These are phyloP conservation scores for Bipolaris victoriae DNA, from an alignment of 2,329 filamentous ascomycete genomes.

Conservation along the genomic window DNA sequence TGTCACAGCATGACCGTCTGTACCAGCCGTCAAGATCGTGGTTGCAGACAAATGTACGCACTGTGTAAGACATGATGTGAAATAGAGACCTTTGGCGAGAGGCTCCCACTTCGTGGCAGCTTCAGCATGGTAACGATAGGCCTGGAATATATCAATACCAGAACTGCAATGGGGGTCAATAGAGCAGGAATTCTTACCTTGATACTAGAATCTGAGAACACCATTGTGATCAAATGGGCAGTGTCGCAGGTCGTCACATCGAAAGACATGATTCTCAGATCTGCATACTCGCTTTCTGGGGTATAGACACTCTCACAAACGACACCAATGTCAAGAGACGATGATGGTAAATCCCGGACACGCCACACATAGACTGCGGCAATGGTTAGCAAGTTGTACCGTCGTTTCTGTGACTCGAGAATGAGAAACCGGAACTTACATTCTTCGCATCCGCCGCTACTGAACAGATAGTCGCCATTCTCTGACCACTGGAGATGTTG, in stretches of 20 bases:
- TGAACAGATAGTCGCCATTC: conserved; percentile 74
- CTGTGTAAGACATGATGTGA: conserved; percentile 73
- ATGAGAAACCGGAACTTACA: conserved; percentile 9
- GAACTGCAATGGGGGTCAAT: background rate
- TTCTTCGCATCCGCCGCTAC: conserved; percentile 86
- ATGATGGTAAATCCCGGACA: conserved; percentile 59
- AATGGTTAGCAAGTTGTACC: background rate
- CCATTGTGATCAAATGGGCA: conserved; percentile 69
- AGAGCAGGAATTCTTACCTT: conserved; percentile 53
- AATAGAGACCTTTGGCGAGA: conserved; percentile 51
- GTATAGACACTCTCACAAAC: conserved; percentile 60
- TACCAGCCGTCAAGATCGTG: conserved; percentile 71
- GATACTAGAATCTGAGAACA: conserved; percentile 82
- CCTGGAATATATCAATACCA: conserved; percentile 38
- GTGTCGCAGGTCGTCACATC: conserved; percentile 56
- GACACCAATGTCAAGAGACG: conserved; percentile 58
- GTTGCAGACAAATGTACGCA: conserved; percentile 48
- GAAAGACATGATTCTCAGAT: conserved; percentile 83
- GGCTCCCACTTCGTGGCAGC: conserved; percentile 43
- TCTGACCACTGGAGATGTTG: conserved; percentile 78
- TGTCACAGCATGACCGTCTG: conserved; percentile 76
- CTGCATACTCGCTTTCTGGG: conserved; percentile 60
- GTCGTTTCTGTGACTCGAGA: background rate
- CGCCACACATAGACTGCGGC: conserved; percentile 78
- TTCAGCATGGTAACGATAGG: conserved; percentile 51